These are phyloP conservation scores for Chrysanthemum makinoi DNA, from an alignment of 129 eudicot species.

Conservation along the genomic window DNA sequence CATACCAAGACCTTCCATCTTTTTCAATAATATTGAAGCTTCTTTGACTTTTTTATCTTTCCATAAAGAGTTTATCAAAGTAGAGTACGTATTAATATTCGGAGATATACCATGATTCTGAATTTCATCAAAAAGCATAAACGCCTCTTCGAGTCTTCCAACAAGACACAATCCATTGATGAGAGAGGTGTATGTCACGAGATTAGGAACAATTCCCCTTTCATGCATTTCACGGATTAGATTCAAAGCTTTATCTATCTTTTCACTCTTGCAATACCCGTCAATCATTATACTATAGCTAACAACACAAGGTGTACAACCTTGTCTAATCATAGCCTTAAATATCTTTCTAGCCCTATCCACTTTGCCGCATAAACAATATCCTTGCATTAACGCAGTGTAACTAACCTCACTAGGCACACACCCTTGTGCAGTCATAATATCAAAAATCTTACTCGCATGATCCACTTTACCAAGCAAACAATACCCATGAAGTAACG, in stretches of 20 bases:
- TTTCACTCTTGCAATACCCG: constrained; percentile 29
- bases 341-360: constrained; percentile 27
- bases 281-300: constrained; percentile 32
- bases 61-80: constrained; percentile 25
- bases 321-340: constrained; percentile 25
- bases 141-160: constrained; percentile 26
- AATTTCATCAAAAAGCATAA: not conserved
- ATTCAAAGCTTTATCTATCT: constrained; percentile 19
- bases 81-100: constrained; percentile 25
- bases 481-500: constrained; percentile 39
- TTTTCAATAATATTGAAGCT: constrained; percentile 3
- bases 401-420: constrained; percentile 26
- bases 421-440: constrained; percentile 31
- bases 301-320: constrained; percentile 27
- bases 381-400: constrained; percentile 33
- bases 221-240: constrained; percentile 26
- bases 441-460: constrained; percentile 15
- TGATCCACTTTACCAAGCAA: constrained; percentile 17
- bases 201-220: constrained; percentile 23
- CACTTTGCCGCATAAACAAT: constrained; percentile 27
- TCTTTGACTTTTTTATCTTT: constrained; percentile 20
- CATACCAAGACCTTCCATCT: constrained; percentile 16
- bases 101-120: constrained; percentile 20
- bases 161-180: constrained; percentile 21
- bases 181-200: constrained; percentile 19